These are phyloP conservation scores for Ustulina deusta DNA, from an alignment of 2,329 filamentous ascomycete genomes.

Conservation along the genomic window DNA sequence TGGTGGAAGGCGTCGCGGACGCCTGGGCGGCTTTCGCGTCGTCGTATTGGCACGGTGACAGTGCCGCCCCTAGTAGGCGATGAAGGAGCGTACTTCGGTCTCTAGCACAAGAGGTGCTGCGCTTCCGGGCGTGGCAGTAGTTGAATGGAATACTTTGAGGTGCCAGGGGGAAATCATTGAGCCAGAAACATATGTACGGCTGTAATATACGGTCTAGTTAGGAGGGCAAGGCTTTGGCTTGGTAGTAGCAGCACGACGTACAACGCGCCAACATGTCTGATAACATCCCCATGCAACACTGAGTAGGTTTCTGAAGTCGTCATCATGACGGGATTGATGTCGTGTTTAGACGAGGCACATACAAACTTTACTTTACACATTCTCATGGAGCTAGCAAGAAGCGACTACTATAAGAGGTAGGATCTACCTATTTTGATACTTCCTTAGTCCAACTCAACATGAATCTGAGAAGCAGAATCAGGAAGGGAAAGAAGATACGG, in stretches of 20 bases:
- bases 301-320: not conserved
- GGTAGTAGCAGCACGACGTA: not conserved
- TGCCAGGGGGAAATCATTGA: no score
- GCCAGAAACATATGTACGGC: no score
- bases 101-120: no score
- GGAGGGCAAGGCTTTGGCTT: not conserved
- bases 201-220: not conserved
- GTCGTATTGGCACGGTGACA: no score
- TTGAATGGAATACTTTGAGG: no score
- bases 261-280: not conserved
- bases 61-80: no score
- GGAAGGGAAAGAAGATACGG: not conserved
- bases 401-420: constrained; percentile 13
- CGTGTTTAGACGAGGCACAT: constrained; percentile 4
- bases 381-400: constrained; percentile 3
- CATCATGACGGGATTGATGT: constrained; percentile 1
- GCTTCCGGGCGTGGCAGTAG: not conserved
- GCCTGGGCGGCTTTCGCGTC: no score
- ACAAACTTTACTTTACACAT: constrained; percentile 21
- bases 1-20: no score
- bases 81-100: no score
- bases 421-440: constrained; percentile 22
- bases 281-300: not conserved
- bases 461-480: constrained; percentile 10
- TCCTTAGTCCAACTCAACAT: constrained; percentile 16